These are phyloP conservation scores for Glonium stellatum DNA, from an alignment of 495 filamentous ascomycete species.

Conservation along the genomic window DNA sequence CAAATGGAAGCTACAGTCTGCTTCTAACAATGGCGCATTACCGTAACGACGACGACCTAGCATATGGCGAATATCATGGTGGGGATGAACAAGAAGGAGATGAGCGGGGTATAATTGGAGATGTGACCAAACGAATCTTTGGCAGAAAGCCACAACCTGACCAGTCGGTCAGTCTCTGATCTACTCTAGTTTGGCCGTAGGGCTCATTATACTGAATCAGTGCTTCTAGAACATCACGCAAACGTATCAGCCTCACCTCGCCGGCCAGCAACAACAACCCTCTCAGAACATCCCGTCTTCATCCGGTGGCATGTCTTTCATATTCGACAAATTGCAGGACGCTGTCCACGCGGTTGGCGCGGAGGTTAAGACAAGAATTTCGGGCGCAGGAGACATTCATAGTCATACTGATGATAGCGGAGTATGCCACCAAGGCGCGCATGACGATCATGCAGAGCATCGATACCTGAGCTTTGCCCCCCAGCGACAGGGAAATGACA, in stretches of 20 bases:
- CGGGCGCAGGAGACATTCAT: slow-evolving; percentile 23
- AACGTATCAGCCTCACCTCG: slow-evolving; percentile 12
- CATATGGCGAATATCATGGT: slow-evolving; percentile 50
- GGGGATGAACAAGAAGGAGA: slow-evolving; percentile 32
- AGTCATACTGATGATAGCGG: slow-evolving; percentile 46
- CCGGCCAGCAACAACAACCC: slow-evolving; percentile 29
- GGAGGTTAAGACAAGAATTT: slow-evolving; percentile 46
- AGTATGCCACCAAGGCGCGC: slow-evolving; percentile 40
- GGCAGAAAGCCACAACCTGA: slow-evolving; percentile 13
- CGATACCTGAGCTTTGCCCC: slow-evolving; percentile 81
- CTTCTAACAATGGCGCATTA: slow-evolving; percentile 18
- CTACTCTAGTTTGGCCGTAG: not conserved
- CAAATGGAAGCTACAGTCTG: not conserved
- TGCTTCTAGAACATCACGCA: slow-evolving; percentile 3
- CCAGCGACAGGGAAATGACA: slow-evolving; percentile 53
- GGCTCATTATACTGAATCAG: not conserved
- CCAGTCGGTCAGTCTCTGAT: slow-evolving; percentile 35
- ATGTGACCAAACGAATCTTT: slow-evolving; percentile 45
- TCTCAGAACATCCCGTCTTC: slow-evolving; percentile 28
- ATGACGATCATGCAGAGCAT: slow-evolving; percentile 46
- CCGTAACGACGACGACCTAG: slow-evolving; percentile 43
- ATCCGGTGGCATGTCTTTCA: slow-evolving; percentile 37
- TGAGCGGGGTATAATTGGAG: slow-evolving; percentile 48
- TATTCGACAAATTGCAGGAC: slow-evolving; percentile 52
- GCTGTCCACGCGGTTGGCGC: slow-evolving; percentile 46